A percentile compares a stretch with the other conserved stretches of the same genome.
These are phyloP conservation scores for Xylaria flabelliformis DNA, from an alignment of 495 filamentous ascomycete genomes.

Conservation along the genomic window DNA sequence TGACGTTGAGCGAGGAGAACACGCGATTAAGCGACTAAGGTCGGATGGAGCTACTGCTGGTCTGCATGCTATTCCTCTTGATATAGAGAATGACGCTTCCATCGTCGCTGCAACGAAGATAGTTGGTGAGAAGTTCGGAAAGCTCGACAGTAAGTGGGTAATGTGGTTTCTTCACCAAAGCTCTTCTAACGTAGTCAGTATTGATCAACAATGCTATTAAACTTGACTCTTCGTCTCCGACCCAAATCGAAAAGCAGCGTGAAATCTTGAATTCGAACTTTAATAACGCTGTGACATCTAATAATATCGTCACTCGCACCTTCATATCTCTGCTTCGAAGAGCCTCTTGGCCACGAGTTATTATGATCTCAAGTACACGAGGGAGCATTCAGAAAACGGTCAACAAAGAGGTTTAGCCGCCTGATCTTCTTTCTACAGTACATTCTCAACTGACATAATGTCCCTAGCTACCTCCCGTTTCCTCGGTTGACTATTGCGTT, in stretches of 20 bases:
- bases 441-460: conserved; percentile 8
- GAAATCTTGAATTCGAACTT: conserved; percentile 38
- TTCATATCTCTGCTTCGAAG: conserved; percentile 44
- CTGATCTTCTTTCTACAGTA: not conserved
- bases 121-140: conserved; percentile 4
- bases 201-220: conserved; percentile 16
- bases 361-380: conserved; percentile 37
- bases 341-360: conserved; percentile 30
- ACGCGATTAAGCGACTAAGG: not conserved
- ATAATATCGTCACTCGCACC: conserved; percentile 40
- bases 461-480: conserved; percentile 23
- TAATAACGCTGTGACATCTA: conserved; percentile 39
- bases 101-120: not conserved
- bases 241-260: conserved; percentile 11
- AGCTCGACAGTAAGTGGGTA: not conserved
- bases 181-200: not conserved
- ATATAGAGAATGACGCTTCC: conserved; percentile 8
- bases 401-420: not conserved
- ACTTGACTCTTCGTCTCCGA: not conserved
- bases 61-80: not conserved
- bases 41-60: not conserved
- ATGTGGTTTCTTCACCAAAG: not conserved
- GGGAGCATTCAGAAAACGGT: conserved; percentile 29
- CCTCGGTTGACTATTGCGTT: conserved; percentile 36
- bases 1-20: not conserved